Base-by-base conservation (phyloP, 2,329 filamentous ascomycete species). In the Alternaria incomplexa region DNA sequence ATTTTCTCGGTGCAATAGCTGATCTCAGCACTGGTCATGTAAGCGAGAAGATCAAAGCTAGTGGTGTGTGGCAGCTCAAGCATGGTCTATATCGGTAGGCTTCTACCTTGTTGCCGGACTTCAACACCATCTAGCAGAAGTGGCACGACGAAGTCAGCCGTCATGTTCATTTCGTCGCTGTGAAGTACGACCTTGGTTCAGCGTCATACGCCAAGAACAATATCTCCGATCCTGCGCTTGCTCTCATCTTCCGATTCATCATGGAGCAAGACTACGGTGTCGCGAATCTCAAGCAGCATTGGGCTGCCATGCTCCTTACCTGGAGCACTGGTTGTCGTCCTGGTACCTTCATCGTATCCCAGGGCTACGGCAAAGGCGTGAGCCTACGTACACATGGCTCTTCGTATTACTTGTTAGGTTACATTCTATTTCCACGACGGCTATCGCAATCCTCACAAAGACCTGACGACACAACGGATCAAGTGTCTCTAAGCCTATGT, bases 261-360 rank as follows among this genome's bases (percentile, higher is more conserved):
- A 5, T 5, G 32, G 4, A 36, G 32, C 15, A 10, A 9, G 32
- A 36, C 15, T 36, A 36, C 32, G 4, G 7, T n/a, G 13, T n/a
- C 4, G 32, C 13, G 3, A 9, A 36, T 36, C 13, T 15, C 7
- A 15, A 36, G 30, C 6, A 36, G 13, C 4, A 36, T 4, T 9
- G 8, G 4, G 32, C 32, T n/a, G 7, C 15, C 4, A n/a, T 36
- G 8, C 32, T 36, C 0, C 2, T 36, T 36, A 15, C 2, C 15
- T 9, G 32, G 8, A 36, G 0, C 0, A 1, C 15, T 36, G 15
- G 0, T n/a, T 36, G 8, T 36, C 32, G 32, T 15, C 0, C 32
- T n/a, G 15, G 32, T n/a, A 36, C 1, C 32, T n/a, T 36, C 15
- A 9, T 7, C 15, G 32, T n/a, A 36, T 2, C 3, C 7, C 4